Percentiles rank a stretch among this genome's conserved stretches.
Evolutionary conservation across 352 stramenopile genomes (phyloP).

Genomic region (Pythium sukuiense): DNA sequence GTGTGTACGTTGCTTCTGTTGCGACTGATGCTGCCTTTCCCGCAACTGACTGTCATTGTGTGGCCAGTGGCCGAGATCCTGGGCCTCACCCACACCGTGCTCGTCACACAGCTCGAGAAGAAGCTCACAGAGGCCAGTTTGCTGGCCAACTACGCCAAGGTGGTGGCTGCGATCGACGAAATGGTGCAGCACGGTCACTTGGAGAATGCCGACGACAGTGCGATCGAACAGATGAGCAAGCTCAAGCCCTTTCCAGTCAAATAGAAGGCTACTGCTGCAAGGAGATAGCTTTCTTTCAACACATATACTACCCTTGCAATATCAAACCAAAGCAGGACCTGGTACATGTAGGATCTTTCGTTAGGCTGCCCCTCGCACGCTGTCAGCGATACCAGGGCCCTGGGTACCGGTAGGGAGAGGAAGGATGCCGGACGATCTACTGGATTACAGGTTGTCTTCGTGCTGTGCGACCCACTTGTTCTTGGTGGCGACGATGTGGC

Average conservation of each 20-base stretch:
- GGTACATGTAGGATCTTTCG: not conserved
- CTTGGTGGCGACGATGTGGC: constrained; percentile 71
- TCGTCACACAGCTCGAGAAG: constrained; percentile 65
- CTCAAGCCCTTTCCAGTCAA: constrained; percentile 48
- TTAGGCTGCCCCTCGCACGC: not conserved
- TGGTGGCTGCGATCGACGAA: constrained; percentile 67
- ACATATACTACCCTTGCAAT: not conserved
- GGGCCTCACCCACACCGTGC: constrained; percentile 43
- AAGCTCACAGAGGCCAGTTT: constrained; percentile 62
- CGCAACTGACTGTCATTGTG: constrained; percentile 1
- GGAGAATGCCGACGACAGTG: constrained; percentile 48
- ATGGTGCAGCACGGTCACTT: constrained; percentile 63
- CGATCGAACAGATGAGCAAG: constrained; percentile 59
- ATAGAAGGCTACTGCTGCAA: too few species aligned
- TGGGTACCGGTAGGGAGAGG: not conserved
- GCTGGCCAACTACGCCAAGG: constrained; percentile 59
- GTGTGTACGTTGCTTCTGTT: constrained; percentile 47
- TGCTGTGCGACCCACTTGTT: constrained; percentile 62
- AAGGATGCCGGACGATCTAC: too few species aligned
- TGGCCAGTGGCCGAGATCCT: constrained; percentile 62
- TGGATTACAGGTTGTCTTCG: constrained; percentile 58
- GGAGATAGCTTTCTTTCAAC: not conserved
- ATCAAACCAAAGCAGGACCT: not conserved
- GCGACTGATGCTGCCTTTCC: too few species aligned
- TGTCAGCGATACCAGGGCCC: not conserved